Evolutionary conservation across 352 stramenopile species (phyloP).

Genomic region (Globisporangium spinosum): DNA sequence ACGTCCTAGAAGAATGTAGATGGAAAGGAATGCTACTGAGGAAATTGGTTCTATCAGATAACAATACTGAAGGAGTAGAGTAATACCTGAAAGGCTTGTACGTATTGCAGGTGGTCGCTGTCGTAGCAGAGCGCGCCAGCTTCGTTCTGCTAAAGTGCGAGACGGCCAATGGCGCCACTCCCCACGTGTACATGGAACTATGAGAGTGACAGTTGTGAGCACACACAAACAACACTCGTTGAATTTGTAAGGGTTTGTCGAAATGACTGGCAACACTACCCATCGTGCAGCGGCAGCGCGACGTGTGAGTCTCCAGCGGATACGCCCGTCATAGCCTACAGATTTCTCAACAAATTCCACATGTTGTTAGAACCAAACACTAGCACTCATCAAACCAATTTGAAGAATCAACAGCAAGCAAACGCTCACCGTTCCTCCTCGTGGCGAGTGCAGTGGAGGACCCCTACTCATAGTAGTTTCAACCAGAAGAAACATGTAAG

Average conservation of each 20-base stretch:
- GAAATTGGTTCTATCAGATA: neutral
- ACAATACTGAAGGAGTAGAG: too few relatives aligned
- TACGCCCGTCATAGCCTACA: slow-evolving; percentile 59
- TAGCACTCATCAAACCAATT: neutral
- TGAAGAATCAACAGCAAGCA: neutral
- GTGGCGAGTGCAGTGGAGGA: slow-evolving; percentile 53
- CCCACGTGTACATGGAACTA: slow-evolving; percentile 90
- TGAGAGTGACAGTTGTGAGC: neutral
- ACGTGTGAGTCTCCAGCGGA: slow-evolving; percentile 81
- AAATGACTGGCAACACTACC: slow-evolving; percentile 23
- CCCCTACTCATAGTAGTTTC: slow-evolving; percentile 27
- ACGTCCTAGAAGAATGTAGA: slow-evolving; percentile 29
- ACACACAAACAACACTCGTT: too few relatives aligned
- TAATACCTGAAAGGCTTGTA: slow-evolving; percentile 47
- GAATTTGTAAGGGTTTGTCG: too few relatives aligned
- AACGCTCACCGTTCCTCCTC: slow-evolving; percentile 40
- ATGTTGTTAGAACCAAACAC: neutral
- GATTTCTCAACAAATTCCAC: neutral
- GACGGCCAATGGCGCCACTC: slow-evolving; percentile 69
- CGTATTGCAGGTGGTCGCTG: slow-evolving; percentile 47
- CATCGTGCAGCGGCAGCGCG: slow-evolving; percentile 74
- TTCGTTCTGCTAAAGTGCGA: slow-evolving; percentile 67
- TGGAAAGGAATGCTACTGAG: neutral
- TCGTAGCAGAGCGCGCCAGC: slow-evolving; percentile 60
- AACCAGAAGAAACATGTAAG: neutral